Evolutionary conservation across 2,329 filamentous ascomycete species (phyloP), one percentile per base, ranked within the genome.

Genomic region (Beauveria rudraprayagi): DNA sequence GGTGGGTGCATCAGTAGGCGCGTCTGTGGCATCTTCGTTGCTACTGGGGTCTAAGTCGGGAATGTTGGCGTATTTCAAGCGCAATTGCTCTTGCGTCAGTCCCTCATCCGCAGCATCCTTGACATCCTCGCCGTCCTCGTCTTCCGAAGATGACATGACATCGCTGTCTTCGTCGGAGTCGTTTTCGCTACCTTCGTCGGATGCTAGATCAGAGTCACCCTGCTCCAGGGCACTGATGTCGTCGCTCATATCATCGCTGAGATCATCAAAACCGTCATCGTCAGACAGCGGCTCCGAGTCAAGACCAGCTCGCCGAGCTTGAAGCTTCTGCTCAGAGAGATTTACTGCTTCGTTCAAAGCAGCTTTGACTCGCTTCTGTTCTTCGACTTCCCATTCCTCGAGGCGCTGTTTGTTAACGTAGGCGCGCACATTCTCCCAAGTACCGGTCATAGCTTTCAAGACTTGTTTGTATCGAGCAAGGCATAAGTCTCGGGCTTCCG

Each of bases 311-410:
- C 77, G 79, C n/a, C 85, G 79, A 17, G 85, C 84, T 65, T 88
- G 83, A 1, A 90, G 75, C 67, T 89, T 85, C 66, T 84, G 82
- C 63, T 88, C 88, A 0, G 87, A 90, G 61, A 87, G 80, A 63
- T 87, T 89, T 67, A 90, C 87, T 67, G 85, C 89, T 75, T 88
- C 85, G 67, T 88, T 90, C 68, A 89, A 80, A 54, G 86, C 90
- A 69, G 84, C 86, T 74, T 81, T 86, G 70, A 83, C 82, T 66
- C 82, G 81, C 69, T 76, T 81, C 67, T 88, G 82, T 68, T 88
- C 85, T 64, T 85, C 83, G 2, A 80, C 83, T 65, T 88, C 83
- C 85, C 84, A 88, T 65, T 84, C 82, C 44, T 80, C 77, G 17
- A 88, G 64, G 3, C 85, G 79, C 28, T 78, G 77, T 24, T 81